These are phyloP conservation scores for Lunasporangiospora selenospora DNA, from an alignment of 192 early-diverging fungal genomes.

Conservation along the genomic window DNA sequence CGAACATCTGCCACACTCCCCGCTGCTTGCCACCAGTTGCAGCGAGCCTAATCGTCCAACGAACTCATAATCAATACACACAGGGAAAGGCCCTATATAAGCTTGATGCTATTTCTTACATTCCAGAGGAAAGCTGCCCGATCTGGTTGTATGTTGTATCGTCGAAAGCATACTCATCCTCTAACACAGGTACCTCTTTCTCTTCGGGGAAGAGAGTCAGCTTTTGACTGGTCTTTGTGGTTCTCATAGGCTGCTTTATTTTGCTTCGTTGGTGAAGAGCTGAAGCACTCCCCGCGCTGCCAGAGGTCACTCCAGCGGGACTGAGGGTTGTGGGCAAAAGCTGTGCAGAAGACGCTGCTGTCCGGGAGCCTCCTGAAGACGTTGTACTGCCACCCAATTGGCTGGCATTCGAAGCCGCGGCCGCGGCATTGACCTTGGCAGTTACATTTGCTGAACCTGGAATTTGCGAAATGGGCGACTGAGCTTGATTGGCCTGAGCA, in stretches of 20 bases:
- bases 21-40: no score
- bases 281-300: no score
- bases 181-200: constrained; percentile 54
- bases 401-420: neutral
- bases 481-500: constrained; percentile 17
- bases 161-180: constrained; percentile 52
- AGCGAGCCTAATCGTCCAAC: no score
- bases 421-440: constrained; percentile 6
- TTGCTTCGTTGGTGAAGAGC: constrained; percentile 44
- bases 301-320: no score
- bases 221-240: constrained; percentile 94
- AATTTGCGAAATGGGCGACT: constrained; percentile 35
- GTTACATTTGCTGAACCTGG: constrained; percentile 18
- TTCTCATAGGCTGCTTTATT: constrained; percentile 77
- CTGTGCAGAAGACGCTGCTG: no score
- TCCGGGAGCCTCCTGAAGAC: no score
- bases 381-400: no score
- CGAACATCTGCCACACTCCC: no score
- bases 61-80: no score
- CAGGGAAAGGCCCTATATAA: no score
- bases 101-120: no score
- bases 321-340: constrained; percentile 20
- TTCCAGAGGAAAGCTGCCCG: constrained; percentile 60
- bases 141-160: constrained; percentile 76
- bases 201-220: constrained; percentile 88